Percentiles rank a stretch among this genome's conserved stretches.
Conservation (phyloP, 352 stramenopile species). For the Pythium insidiosum region DNA sequence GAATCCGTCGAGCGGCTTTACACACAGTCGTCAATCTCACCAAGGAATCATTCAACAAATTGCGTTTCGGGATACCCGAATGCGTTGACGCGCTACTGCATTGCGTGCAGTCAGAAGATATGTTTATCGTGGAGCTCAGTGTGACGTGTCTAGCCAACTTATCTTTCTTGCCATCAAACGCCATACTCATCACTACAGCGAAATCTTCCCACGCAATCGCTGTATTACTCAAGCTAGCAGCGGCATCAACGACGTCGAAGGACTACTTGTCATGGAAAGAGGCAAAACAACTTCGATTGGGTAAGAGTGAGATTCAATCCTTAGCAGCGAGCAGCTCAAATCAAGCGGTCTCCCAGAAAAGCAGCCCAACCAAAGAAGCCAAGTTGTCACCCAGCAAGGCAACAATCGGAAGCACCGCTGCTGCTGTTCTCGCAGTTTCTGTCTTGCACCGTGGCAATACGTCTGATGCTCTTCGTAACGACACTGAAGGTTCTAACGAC, state of each 20-base stretch:
- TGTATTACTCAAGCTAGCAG: conserved; percentile 39
- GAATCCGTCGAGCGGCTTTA: conserved; percentile 47
- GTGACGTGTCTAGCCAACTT: conserved; percentile 59
- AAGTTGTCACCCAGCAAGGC: no score
- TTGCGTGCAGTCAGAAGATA: conserved; percentile 45
- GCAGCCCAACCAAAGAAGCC: no score
- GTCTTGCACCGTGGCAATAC: no score
- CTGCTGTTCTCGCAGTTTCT: no score
- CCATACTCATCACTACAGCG: conserved; percentile 31
- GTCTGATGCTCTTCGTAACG: no score
- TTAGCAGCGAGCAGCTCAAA: no score
- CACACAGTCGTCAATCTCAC: conserved; percentile 50
- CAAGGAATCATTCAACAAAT: conserved; percentile 74
- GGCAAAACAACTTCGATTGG: conserved; percentile 10
- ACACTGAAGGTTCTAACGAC: no score
- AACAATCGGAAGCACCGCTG: no score
- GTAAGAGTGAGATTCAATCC: no score
- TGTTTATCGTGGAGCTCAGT: conserved; percentile 54
- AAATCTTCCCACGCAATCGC: conserved; percentile 23
- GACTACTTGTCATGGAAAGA: conserved; percentile 58
- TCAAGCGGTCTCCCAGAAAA: no score
- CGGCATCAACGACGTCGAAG: conserved; percentile 24
- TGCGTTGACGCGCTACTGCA: conserved; percentile 43
- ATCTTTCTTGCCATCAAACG: conserved; percentile 44
- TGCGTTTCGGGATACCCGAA: conserved; percentile 51